A percentile compares a stretch with the other conserved stretches of the same genome.
Evolutionary conservation across 2,329 filamentous ascomycete genomes (phyloP).

Genomic region (Neonectria magnoliae): DNA sequence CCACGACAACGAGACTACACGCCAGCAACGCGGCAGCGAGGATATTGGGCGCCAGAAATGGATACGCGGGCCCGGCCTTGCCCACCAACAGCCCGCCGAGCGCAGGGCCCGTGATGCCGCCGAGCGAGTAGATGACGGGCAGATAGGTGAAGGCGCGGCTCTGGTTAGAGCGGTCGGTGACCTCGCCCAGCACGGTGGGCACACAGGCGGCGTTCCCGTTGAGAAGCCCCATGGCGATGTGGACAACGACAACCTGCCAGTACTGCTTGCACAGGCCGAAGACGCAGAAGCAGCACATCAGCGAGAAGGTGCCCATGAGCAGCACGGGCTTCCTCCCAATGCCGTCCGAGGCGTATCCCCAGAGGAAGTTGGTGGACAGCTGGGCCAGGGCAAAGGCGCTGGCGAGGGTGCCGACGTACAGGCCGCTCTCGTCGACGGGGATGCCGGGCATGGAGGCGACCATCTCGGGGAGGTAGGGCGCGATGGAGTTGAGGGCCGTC

Average conservation of each 20-base stretch:
- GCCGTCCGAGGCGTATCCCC: constrained; percentile 68
- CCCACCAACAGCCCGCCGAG: constrained; percentile 87
- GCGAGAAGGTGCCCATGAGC: constrained; percentile 81
- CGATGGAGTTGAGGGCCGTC: constrained; percentile 95
- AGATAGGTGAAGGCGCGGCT: constrained; percentile 93
- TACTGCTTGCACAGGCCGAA: constrained; percentile 89
- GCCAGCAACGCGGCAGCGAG: constrained; percentile 77
- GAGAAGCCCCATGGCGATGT: constrained; percentile 88
- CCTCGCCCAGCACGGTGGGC: constrained; percentile 91
- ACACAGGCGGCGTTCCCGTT: constrained; percentile 97
- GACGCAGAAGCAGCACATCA: constrained; percentile 80
- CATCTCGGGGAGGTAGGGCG: constrained; percentile 95
- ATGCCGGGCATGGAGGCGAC: constrained; percentile 86
- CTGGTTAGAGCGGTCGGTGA: constrained; percentile 95
- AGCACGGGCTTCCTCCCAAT: constrained; percentile 80
- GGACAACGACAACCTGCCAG: constrained; percentile 86
- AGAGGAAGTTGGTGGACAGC: constrained; percentile 83
- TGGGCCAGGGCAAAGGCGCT: constrained; percentile 93
- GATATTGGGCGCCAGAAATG: constrained; percentile 87
- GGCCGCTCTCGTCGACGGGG: constrained; percentile 73
- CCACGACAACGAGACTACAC: constrained; percentile 76
- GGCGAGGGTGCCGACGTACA: constrained; percentile 91
- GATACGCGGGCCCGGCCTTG: constrained; percentile 69
- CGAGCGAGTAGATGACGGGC: constrained; percentile 94
- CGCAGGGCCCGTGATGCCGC: constrained; percentile 90